These are phyloP conservation scores for Alternaria arborescens DNA, from an alignment of 2,329 filamentous ascomycete species.

Conservation along the genomic window DNA sequence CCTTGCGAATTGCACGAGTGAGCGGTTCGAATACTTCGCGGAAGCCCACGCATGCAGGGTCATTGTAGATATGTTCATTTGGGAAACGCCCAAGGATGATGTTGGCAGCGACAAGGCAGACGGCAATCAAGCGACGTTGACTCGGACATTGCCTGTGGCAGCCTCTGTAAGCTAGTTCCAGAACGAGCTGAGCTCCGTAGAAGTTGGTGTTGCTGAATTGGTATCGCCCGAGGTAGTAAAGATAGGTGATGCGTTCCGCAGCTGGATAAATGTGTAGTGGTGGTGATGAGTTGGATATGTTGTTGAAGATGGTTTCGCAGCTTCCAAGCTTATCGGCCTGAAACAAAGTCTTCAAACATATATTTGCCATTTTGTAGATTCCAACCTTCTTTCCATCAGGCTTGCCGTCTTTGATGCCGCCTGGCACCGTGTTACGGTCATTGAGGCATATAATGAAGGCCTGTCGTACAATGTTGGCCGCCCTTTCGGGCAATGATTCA, in stretches of 20 bases:
- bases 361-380: slow-evolving; percentile 91
- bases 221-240: slow-evolving; percentile 94
- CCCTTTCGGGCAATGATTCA: slow-evolving; percentile 83
- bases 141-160: slow-evolving; percentile 63
- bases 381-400: slow-evolving; percentile 87
- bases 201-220: slow-evolving; percentile 87
- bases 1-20: slow-evolving; percentile 74
- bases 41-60: slow-evolving; percentile 74
- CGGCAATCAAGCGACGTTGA: slow-evolving; percentile 81
- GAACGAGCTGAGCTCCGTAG: slow-evolving; percentile 74
- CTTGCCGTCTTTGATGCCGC: slow-evolving; percentile 64
- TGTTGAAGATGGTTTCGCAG: slow-evolving; percentile 87
- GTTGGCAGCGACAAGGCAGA: slow-evolving; percentile 83
- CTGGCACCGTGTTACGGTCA: slow-evolving; percentile 73
- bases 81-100: slow-evolving; percentile 87
- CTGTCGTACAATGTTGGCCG: slow-evolving; percentile 87
- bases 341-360: slow-evolving; percentile 87
- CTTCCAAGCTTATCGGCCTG: slow-evolving; percentile 85
- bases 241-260: slow-evolving; percentile 86
- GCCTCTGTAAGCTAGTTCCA: slow-evolving; percentile 83
- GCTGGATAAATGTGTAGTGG: slow-evolving; percentile 84
- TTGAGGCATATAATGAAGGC: slow-evolving; percentile 91
- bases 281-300: slow-evolving; percentile 83
- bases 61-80: slow-evolving; percentile 68
- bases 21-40: slow-evolving; percentile 75